phyloP scores from a whole-genome alignment of 805 yeast genomes.

The Candida nitratophila region DNA sequence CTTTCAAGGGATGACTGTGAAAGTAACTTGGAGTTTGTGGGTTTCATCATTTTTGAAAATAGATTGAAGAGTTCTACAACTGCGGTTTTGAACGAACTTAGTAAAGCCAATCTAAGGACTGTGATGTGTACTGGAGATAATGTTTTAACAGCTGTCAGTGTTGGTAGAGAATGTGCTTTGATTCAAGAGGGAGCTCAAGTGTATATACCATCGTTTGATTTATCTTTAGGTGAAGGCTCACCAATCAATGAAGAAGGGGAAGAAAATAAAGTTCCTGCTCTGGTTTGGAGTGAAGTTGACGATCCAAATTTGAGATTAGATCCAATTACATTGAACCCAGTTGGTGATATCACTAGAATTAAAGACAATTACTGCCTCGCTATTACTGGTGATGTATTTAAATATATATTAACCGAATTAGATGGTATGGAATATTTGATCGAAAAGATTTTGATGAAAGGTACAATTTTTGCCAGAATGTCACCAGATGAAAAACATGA shows the following conservation, averaged over 20 bases:
- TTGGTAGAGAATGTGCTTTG: constrained; percentile 77
- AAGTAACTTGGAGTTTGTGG: constrained; percentile 61
- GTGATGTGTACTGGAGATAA: constrained; percentile 99
- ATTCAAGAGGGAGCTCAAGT: constrained; percentile 38
- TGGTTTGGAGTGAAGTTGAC: constrained; percentile 66
- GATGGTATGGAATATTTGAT: constrained; percentile 32
- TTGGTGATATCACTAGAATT: constrained; percentile 16
- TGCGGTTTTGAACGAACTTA: constrained; percentile 50
- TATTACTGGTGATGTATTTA: constrained; percentile 87
- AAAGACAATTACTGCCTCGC: constrained; percentile 59
- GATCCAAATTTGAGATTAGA: constrained; percentile 54
- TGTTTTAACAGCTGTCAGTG: constrained; percentile 88
- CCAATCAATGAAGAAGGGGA: constrained; percentile 2
- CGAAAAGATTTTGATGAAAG: constrained; percentile 57
- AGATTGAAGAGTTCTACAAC: constrained; percentile 69
- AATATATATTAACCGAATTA: constrained; percentile 58
- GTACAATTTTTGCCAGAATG: constrained; percentile 90
- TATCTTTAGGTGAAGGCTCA: background rate
- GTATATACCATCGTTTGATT: constrained; percentile 53
- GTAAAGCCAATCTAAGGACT: constrained; percentile 68
- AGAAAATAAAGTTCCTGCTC: constrained; percentile 17
- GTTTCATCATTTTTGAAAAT: constrained; percentile 90
- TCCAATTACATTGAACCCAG: constrained; percentile 51
- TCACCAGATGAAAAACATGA: constrained; percentile 99
- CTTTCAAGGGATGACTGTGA: constrained; percentile 63